phyloP scores from a whole-genome alignment of 2,329 filamentous ascomycete genomes.

The Remersonia thermophila region DNA sequence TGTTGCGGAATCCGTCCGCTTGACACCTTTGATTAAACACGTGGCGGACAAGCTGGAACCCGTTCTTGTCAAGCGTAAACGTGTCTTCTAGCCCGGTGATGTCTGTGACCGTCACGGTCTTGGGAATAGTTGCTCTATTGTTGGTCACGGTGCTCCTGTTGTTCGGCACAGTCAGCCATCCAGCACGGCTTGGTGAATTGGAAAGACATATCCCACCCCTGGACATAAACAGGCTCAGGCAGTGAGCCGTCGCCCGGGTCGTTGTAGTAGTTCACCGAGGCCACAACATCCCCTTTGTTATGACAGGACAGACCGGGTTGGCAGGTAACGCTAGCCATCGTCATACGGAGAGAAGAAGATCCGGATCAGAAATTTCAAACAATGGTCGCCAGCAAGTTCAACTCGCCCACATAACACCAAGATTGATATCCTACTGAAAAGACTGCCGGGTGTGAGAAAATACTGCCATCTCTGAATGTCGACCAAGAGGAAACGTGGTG shows the following conservation, averaged over 20 bases:
- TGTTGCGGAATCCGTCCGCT: slow-evolving; percentile 31
- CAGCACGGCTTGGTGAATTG: neutral
- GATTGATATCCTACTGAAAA: too few species aligned
- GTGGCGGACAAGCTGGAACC: slow-evolving; percentile 27
- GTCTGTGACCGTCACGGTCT: slow-evolving; percentile 32
- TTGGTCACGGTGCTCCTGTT: neutral
- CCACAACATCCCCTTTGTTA: neutral
- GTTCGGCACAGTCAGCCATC: neutral
- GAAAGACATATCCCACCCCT: slow-evolving; percentile 4
- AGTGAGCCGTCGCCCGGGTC: slow-evolving; percentile 18
- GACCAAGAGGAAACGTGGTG: too few species aligned
- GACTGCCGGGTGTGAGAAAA: too few species aligned
- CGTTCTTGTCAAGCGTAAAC: slow-evolving; percentile 31
- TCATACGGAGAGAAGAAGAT: too few species aligned
- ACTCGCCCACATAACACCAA: too few species aligned
- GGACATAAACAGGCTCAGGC: slow-evolving; percentile 14
- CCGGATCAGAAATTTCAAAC: too few species aligned
- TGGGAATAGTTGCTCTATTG: slow-evolving; percentile 13
- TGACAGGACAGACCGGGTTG: too few species aligned
- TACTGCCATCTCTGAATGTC: too few species aligned
- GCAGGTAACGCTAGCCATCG: too few species aligned
- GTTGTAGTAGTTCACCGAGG: slow-evolving; percentile 19
- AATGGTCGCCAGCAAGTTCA: too few species aligned
- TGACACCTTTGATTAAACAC: slow-evolving; percentile 19
- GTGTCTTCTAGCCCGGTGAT: slow-evolving; percentile 27